Base-by-base conservation (phyloP, 2,329 filamentous ascomycete genomes). In the Colletotrichum truncatum region DNA sequence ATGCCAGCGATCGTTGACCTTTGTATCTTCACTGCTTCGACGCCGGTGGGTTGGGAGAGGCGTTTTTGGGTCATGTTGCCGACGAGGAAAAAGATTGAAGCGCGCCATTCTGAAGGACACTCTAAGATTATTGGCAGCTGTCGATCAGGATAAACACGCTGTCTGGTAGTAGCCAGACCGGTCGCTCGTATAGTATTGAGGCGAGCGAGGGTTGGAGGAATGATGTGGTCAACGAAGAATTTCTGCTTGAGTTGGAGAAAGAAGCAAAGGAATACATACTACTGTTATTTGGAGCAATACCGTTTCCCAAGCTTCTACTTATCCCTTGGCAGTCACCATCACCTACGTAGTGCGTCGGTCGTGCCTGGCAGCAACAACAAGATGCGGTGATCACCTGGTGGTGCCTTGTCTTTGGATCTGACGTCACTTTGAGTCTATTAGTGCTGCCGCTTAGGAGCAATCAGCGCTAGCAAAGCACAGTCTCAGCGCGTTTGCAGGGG, bases 1-100 rank as follows among this genome's bases (percentile, higher is more conserved):
- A 16, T 54, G 48, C 56, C 56, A 54, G 10, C 41, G 46, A 10
- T 54, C 56, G 11, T 64, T 64, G 32, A 54, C 26, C 14, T 25
- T 48, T 26, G 62, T 61, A 7, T 61, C 62, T 1, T 61, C 55
- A 49, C 61, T 64, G 32, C 61, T 53, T 26, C 48, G 32, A 1
- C 61, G 55, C 7, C 7, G 59, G 25, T 61, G 61, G 11, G 55
- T 48, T 5, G 61, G 61, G 5, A 64, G 51, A 28, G 51, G 26
- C 1, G 38, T 32, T 2, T 46, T 5, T 0, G 46, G 18, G 25
- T 64, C 11, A 12, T 32, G 14, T 16, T 32, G 61, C 11, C 46
- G 38, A 48, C 55, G 61, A 9, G 36, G 39, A 23, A 60, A 64
- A 5, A 49, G 48, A n/a, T 54, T 64, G 25, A 64, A 41, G 12